A percentile compares a stretch with the other conserved stretches of the same genome.
phyloP scores from a whole-genome alignment of 2,329 filamentous ascomycete species.

The Aciculosporium take region DNA sequence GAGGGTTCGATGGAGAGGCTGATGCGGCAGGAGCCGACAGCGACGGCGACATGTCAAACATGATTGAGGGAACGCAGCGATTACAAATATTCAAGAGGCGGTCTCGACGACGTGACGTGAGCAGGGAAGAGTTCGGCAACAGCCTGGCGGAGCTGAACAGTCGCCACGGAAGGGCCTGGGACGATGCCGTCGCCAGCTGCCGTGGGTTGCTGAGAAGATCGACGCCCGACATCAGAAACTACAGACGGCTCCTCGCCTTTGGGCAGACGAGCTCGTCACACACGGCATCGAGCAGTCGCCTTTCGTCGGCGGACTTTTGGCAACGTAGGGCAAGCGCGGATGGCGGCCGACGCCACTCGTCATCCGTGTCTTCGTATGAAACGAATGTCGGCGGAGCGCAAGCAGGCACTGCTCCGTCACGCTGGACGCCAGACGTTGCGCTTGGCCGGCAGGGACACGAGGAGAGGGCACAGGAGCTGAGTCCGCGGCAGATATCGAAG shows the following conservation, averaged over 20 bases:
- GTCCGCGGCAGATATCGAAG: conserved; percentile 6
- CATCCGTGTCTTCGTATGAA: conserved; percentile 3
- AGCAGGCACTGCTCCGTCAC: neutral
- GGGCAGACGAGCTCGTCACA: conserved; percentile 2
- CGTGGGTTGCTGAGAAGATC: conserved; percentile 7
- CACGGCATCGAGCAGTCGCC: conserved; percentile 2
- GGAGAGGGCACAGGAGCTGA: neutral
- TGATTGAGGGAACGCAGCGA: neutral
- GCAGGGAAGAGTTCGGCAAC: conserved; percentile 1
- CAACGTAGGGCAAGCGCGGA: neutral
- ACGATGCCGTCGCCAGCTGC: conserved; percentile 8
- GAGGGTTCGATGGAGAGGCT: neutral
- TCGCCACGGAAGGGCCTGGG: conserved; percentile 6
- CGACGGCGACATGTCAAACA: conserved; percentile 1
- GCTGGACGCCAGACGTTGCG: neutral
- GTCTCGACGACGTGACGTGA: neutral
- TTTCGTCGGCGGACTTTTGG: conserved; percentile 2
- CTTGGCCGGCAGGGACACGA: neutral
- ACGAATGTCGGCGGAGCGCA: neutral
- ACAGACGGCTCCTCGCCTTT: conserved; percentile 3
- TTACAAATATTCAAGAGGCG: conserved; percentile 8
- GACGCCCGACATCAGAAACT: conserved; percentile 5
- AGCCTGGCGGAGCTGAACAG: conserved; percentile 7
- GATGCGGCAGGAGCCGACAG: neutral
- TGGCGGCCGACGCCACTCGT: neutral